Evolutionary conservation across 495 filamentous ascomycete species (phyloP).

Genomic region (Penicillium pulvis): DNA sequence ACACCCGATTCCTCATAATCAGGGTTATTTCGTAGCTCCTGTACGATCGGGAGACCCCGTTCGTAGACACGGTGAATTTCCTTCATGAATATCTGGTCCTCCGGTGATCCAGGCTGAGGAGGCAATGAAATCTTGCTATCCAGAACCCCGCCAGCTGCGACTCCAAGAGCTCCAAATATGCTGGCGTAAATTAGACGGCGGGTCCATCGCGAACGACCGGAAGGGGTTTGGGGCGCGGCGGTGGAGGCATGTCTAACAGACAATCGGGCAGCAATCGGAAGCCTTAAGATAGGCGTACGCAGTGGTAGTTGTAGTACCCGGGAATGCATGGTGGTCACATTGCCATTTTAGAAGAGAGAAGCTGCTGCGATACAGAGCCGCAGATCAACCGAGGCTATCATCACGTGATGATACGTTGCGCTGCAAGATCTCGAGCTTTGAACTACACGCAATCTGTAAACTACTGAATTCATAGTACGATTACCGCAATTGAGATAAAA

Average conservation of each 20-base stretch:
- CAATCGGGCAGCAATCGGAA: slow-evolving; percentile 3
- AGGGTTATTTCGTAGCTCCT: slow-evolving; percentile 53
- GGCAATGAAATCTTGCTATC: slow-evolving; percentile 33
- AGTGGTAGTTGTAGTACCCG: slow-evolving; percentile 29
- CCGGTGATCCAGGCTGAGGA: slow-evolving; percentile 32
- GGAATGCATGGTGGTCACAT: slow-evolving; percentile 38
- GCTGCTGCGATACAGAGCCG: not conserved
- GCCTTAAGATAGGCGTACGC: slow-evolving; percentile 12
- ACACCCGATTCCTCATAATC: slow-evolving; percentile 56
- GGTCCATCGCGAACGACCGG: slow-evolving; percentile 30
- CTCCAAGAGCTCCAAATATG: slow-evolving; percentile 40
- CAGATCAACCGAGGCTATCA: slow-evolving; percentile 13
- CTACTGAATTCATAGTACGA: not conserved
- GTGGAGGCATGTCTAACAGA: slow-evolving; percentile 30
- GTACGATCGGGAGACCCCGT: slow-evolving; percentile 53
- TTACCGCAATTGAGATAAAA: not conserved
- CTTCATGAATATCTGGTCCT: slow-evolving; percentile 30
- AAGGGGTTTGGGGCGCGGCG: slow-evolving; percentile 17
- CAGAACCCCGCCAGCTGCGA: slow-evolving; percentile 27
- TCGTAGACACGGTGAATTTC: slow-evolving; percentile 33
- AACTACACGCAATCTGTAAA: not conserved
- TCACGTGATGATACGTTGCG: slow-evolving; percentile 17
- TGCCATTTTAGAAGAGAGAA: slow-evolving; percentile 4
- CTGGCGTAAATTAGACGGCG: slow-evolving; percentile 40
- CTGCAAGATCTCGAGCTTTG: not conserved